Base-by-base conservation (phyloP, 306 rosid species). In the Malus sieversii region DNA sequence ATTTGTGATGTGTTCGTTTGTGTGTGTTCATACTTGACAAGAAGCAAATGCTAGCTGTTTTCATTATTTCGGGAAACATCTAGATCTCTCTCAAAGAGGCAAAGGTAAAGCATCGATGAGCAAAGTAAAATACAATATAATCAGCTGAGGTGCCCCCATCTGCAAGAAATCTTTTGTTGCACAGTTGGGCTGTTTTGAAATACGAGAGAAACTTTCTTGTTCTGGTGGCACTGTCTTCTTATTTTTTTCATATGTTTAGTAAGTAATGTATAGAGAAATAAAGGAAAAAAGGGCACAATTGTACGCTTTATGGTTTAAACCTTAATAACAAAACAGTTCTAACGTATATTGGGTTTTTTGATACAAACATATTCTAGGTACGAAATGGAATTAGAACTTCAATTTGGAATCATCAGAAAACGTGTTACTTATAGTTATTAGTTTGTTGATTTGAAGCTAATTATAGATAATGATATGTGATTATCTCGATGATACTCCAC, bases 11-110 rank as follows among this genome's bases (percentile, higher is more conserved):
- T 15, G 32, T 80, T 55, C 82, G 81, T 73, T 70, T 48, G 66
- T 20, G 22, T 3, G 82, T 27, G 81, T 88, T 88, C 93, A 86
- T 78, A 81, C 72, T 32, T 70, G 67, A 55, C 33, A 68, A 46
- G 23, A 68, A 12, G 75, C 33, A 71, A 70, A 74, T 44, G 68
- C 58, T 87, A 77, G 82, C 81, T 76, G 79, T 82, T 15, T 61
- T 58, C 66, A 74, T 30, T 61, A 60, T 70, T 27, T 3, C 25
- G 52, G 72, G 75, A 46, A 73, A 29, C 67, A 27, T 27, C 66
- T 25, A 14, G 20, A 29, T 62, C 30, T 27, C 10, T 29, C 68
- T 27, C 19, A 19, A 30, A 63, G 12, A 29, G 18, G 65, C 64
- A 22, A 60, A 57, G 33, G 67, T 62, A 62, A 15, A 29, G 67